Conservation (phyloP, 2,329 filamentous ascomycete species). For the Xylariales sp. region DNA sequence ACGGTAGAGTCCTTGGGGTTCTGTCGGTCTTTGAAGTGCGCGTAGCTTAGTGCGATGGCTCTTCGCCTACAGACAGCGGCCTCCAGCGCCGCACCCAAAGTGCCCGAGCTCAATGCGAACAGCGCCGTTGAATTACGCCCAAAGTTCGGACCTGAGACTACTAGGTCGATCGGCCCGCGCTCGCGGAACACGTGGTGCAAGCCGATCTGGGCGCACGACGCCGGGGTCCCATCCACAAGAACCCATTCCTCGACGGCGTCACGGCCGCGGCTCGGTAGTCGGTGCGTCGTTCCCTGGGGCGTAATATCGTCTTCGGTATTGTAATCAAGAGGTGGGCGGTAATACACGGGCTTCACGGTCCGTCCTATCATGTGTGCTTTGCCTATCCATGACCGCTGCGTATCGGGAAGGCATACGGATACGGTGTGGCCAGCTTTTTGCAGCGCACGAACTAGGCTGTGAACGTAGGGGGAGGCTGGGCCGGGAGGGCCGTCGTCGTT, state of each 20-base stretch:
- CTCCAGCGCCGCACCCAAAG: constrained; percentile 81
- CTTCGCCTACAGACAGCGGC: constrained; percentile 76
- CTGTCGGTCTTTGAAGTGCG: constrained; percentile 79
- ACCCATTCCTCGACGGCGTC: constrained; percentile 80
- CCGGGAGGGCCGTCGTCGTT: constrained; percentile 88
- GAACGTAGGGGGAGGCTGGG: constrained; percentile 81
- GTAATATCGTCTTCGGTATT: constrained; percentile 53
- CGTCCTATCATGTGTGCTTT: constrained; percentile 97
- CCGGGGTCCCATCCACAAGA: constrained; percentile 82
- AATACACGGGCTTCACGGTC: constrained; percentile 86
- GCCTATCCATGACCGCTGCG: constrained; percentile 96
- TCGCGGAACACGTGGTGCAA: constrained; percentile 82
- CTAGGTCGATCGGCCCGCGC: constrained; percentile 77
- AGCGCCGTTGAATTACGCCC: constrained; percentile 84
- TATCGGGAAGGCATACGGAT: constrained; percentile 89
- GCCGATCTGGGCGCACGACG: constrained; percentile 84
- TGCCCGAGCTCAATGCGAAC: constrained; percentile 82
- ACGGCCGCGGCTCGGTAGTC: constrained; percentile 44
- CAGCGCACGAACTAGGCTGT: constrained; percentile 77
- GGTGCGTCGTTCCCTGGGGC: constrained; percentile 73
- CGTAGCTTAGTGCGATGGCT: constrained; percentile 87
- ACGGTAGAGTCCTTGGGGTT: constrained; percentile 88
- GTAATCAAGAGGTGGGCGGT: constrained; percentile 65
- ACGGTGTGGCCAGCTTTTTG: constrained; percentile 84
- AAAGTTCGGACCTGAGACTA: constrained; percentile 85